A percentile compares a stretch with the other conserved stretches of the same genome.
phyloP scores from a whole-genome alignment of 495 filamentous ascomycete genomes.

The Trichoderma asperelloides region DNA sequence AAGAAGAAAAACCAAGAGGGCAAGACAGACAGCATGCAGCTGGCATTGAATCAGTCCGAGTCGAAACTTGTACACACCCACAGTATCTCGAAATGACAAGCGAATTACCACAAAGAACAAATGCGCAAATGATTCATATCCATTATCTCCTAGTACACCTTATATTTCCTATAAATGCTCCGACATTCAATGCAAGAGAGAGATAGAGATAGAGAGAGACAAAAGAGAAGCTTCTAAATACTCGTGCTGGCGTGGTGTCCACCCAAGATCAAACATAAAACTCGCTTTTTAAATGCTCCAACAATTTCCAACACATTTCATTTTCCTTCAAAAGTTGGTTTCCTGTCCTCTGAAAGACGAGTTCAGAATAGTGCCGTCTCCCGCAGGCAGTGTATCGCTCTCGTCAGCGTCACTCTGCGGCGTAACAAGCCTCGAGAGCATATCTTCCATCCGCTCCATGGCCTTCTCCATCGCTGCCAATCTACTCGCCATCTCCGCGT shows the following conservation, averaged over 20 bases:
- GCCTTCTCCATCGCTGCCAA: slow-evolving; percentile 30
- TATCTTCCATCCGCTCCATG: slow-evolving; percentile 27
- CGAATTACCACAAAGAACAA: neutral
- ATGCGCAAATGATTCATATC: neutral
- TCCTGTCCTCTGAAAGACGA: neutral
- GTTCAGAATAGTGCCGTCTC: slow-evolving; percentile 4
- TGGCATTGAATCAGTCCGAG: neutral
- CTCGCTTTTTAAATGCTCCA: neutral
- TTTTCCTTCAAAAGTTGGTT: neutral
- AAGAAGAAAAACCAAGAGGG: neutral
- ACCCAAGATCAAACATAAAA: neutral
- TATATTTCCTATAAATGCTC: neutral
- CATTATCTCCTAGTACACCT: neutral
- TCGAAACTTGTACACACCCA: neutral
- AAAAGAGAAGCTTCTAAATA: neutral
- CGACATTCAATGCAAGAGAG: neutral
- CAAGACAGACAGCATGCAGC: neutral
- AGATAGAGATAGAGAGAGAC: neutral
- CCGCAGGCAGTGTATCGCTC: neutral
- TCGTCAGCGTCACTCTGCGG: slow-evolving; percentile 6
- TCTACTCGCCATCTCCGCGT: slow-evolving; percentile 23
- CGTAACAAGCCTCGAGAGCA: slow-evolving; percentile 24
- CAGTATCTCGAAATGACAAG: neutral
- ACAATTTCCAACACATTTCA: neutral
- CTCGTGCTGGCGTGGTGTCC: neutral